These are phyloP conservation scores for Heliamphora exappendiculata DNA, from an alignment of 148 eudicot genomes.

Conservation along the genomic window DNA sequence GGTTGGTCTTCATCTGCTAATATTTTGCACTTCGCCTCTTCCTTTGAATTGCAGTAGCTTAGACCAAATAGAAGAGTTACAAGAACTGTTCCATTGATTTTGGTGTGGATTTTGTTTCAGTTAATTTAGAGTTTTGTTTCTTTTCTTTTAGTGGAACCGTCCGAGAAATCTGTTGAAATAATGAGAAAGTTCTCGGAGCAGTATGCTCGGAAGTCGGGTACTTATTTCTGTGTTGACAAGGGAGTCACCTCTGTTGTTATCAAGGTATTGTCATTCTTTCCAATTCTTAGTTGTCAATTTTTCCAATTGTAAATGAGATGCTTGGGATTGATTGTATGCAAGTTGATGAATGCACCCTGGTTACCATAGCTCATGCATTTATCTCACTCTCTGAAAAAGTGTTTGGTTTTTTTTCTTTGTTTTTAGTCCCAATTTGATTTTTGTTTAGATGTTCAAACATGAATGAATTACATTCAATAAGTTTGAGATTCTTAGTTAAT, in stretches of 20 bases:
- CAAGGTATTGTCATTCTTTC: conserved; percentile 42
- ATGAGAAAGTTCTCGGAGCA: conserved; percentile 98
- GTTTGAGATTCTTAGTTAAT: not conserved
- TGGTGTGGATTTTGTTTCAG: not conserved
- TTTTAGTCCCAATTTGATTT: not conserved
- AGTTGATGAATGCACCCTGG: too few relatives aligned
- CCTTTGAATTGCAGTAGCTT: not conserved
- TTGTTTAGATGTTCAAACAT: not conserved
- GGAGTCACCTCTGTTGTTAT: conserved; percentile 95
- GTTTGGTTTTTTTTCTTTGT: not conserved
- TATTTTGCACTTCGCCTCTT: not conserved
- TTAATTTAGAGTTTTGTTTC: not conserved
- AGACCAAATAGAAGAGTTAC: not conserved
- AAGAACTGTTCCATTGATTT: not conserved
- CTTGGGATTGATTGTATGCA: not conserved
- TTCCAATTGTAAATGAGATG: not conserved
- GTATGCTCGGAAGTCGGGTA: conserved; percentile 78
- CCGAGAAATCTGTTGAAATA: conserved; percentile 81
- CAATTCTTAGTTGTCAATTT: not conserved
- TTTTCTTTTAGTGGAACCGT: conserved; percentile 54
- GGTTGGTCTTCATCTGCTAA: not conserved
- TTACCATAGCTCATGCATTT: too few relatives aligned
- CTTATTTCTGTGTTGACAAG: conserved; percentile 85
- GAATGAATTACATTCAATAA: not conserved
- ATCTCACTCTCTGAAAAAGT: too few relatives aligned